These are phyloP conservation scores for Dendrobium nobile DNA, from an alignment of 106 monocot genomes.

Conservation along the genomic window DNA sequence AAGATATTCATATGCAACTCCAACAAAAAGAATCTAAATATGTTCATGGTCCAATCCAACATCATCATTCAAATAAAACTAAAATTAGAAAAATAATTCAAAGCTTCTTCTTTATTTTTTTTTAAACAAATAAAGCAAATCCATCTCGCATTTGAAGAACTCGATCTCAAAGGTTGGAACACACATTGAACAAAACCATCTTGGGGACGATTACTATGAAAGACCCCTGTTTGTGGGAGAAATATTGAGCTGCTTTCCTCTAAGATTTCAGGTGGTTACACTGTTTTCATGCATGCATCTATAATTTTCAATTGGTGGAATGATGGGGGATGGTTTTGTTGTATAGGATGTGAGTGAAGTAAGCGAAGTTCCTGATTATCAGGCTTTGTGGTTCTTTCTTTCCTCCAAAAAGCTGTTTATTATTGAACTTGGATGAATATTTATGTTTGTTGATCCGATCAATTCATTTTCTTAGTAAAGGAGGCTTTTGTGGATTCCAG, in stretches of 20 bases:
- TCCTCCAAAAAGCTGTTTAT: neutral
- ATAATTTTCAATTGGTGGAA: neutral
- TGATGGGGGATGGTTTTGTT: neutral
- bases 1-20: too few species aligned
- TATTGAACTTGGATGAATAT: neutral
- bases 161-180: too few species aligned
- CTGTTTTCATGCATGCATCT: neutral
- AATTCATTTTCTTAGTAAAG: constrained; percentile 17
- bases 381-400: constrained; percentile 26
- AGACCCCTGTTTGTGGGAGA: constrained; percentile 78
- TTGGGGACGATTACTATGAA: constrained; percentile 10
- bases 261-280: constrained; percentile 57
- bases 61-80: too few species aligned
- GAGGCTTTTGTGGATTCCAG: constrained; percentile 72
- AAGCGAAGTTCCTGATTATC: constrained; percentile 76
- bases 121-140: too few species aligned
- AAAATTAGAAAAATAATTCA: too few species aligned
- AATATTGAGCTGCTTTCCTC: constrained; percentile 63
- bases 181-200: too few species aligned
- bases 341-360: constrained; percentile 77
- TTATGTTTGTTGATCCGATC: neutral
- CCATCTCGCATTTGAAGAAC: too few species aligned
- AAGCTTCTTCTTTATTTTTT: too few species aligned
- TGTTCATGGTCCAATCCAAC: too few species aligned
- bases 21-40: too few species aligned